These are phyloP conservation scores for Kalmusia sp. DNA, from an alignment of 2,329 filamentous ascomycete genomes.

Conservation along the genomic window DNA sequence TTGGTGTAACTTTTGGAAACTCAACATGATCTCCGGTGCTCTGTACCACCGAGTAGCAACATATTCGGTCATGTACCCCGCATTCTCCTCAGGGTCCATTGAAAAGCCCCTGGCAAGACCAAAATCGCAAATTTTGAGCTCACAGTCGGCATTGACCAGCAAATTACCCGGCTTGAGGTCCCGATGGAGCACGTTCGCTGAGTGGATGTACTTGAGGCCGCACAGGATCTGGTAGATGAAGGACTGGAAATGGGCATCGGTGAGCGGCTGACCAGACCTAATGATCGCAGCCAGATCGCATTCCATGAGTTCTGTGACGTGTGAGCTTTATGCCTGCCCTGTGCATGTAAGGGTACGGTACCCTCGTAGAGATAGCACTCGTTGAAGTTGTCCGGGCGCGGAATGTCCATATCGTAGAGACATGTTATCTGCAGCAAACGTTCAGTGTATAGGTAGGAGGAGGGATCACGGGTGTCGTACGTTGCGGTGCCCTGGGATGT, in stretches of 20 bases:
- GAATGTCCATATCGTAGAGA: constrained; percentile 99
- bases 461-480: constrained; percentile 35
- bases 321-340: constrained; percentile 26
- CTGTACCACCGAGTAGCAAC: constrained; percentile 99
- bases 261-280: constrained; percentile 93
- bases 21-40: constrained; percentile 98
- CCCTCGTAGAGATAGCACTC: constrained; percentile 99
- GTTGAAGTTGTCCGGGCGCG: constrained; percentile 96
- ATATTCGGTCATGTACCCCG: constrained; percentile 99
- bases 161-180: constrained; percentile 97
- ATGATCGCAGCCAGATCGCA: constrained; percentile 98
- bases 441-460: constrained; percentile 46
- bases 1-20: constrained; percentile 99
- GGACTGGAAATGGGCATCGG: constrained; percentile 98
- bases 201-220: constrained; percentile 98
- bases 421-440: constrained; percentile 80
- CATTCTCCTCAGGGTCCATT: constrained; percentile 79
- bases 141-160: constrained; percentile 97
- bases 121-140: constrained; percentile 99
- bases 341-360: constrained; percentile 47
- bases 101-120: constrained; percentile 73
- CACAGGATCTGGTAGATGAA: constrained; percentile 99
- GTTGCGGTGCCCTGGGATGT: constrained; percentile 53
- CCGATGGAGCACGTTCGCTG: constrained; percentile 94
- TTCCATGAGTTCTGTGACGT: constrained; percentile 87